Evolutionary conservation across 352 stramenopile species (phyloP).

Genomic region (Globisporangium paddicum): DNA sequence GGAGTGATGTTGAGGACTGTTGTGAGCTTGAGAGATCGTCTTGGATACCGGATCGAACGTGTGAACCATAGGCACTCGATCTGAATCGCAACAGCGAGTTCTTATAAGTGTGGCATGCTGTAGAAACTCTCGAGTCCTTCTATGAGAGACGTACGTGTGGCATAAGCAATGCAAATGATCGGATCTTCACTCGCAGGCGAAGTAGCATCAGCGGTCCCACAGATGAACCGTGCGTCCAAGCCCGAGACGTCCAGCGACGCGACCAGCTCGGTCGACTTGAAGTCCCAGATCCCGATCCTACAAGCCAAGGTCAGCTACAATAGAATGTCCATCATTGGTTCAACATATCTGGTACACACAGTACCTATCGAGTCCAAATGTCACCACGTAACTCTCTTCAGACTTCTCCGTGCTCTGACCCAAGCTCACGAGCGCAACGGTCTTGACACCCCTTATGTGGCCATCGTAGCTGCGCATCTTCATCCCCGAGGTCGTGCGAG

Average conservation of each 20-base stretch:
- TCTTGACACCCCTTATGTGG: constrained; percentile 27
- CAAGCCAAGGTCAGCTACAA: too few relatives aligned
- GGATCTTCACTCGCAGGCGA: background rate
- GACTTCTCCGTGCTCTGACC: too few relatives aligned
- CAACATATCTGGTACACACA: background rate
- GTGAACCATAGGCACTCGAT: constrained; percentile 3
- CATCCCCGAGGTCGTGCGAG: constrained; percentile 50
- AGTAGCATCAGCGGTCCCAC: constrained; percentile 16
- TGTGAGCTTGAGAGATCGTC: background rate
- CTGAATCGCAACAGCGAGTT: background rate
- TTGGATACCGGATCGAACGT: constrained; percentile 3
- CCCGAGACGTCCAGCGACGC: constrained; percentile 22
- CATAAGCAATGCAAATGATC: constrained; percentile 30
- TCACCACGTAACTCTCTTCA: constrained; percentile 26
- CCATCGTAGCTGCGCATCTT: constrained; percentile 35
- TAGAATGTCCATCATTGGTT: too few relatives aligned
- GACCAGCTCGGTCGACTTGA: constrained; percentile 26
- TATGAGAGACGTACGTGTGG: constrained; percentile 26
- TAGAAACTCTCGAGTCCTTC: constrained; percentile 16
- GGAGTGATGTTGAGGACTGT: background rate
- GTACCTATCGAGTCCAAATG: constrained; percentile 49
- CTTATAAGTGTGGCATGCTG: too few relatives aligned
- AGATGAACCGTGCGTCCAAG: constrained; percentile 22
- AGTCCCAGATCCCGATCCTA: constrained; percentile 46
- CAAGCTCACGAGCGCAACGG: constrained; percentile 7